Evolutionary conservation across 2,329 filamentous ascomycete genomes (phyloP).

Genomic region (Polychaeton citri): DNA sequence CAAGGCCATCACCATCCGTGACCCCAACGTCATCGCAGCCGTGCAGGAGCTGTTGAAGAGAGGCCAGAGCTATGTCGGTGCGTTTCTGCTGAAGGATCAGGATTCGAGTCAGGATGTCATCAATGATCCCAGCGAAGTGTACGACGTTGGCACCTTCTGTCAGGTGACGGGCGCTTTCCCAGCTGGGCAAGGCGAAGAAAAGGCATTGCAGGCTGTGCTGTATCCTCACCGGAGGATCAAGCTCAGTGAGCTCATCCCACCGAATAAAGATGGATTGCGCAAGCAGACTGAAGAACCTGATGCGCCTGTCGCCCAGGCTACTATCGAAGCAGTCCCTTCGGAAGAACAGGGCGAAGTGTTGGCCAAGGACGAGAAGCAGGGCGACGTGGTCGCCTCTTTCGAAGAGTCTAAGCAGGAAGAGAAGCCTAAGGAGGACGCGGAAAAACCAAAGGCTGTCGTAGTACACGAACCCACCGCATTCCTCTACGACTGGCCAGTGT

Average conservation of each 20-base stretch:
- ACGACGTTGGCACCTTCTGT: conserved; percentile 93
- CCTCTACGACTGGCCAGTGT: conserved; percentile 80
- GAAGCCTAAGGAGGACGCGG: conserved; percentile 15
- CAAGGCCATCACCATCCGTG: conserved; percentile 93
- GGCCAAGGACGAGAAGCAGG: conserved; percentile 53
- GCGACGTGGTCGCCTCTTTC: conserved; percentile 93
- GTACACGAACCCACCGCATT: conserved; percentile 81
- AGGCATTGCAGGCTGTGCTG: conserved; percentile 73
- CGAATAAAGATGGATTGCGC: conserved; percentile 31
- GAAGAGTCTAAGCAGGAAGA: conserved; percentile 61
- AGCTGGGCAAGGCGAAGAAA: conserved; percentile 62
- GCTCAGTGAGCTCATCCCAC: conserved; percentile 69
- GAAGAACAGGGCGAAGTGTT: conserved; percentile 12
- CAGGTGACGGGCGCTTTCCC: conserved; percentile 96
- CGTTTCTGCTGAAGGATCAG: conserved; percentile 94
- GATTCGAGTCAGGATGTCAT: conserved; percentile 89
- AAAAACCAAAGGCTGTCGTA: conserved; percentile 30
- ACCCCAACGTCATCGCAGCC: conserved; percentile 78
- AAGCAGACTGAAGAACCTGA: conserved; percentile 35
- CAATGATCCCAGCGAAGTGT: conserved; percentile 76
- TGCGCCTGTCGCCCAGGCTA: conserved; percentile 40
- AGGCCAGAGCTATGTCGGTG: conserved; percentile 92
- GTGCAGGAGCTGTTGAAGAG: conserved; percentile 95
- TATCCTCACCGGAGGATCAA: conserved; percentile 94
- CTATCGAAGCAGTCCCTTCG: conserved; percentile 12